These are phyloP conservation scores for Brassica juncea DNA, from an alignment of 345 rosid species.

Conservation along the genomic window DNA sequence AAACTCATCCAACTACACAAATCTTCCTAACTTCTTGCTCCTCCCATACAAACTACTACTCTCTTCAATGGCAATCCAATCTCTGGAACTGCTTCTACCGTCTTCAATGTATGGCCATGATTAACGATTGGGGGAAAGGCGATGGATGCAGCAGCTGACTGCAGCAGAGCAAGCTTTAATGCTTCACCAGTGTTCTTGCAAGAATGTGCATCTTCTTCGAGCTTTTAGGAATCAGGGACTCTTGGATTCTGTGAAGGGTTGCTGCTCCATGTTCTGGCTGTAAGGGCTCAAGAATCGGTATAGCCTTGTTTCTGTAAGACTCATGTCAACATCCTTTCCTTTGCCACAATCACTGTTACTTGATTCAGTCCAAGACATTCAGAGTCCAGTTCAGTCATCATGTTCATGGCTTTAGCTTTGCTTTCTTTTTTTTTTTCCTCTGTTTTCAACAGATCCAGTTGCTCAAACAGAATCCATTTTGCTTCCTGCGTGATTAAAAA, in stretches of 20 bases:
- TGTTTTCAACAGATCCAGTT: conserved; percentile 52
- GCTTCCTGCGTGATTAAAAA: conserved; percentile 54
- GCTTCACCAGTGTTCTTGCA: conserved; percentile 28
- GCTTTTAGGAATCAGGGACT: not conserved
- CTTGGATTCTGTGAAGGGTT: conserved; percentile 17
- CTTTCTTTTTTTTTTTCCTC: conserved; percentile 57
- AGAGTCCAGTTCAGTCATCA: conserved; percentile 36
- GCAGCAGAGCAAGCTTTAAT: conserved; percentile 24
- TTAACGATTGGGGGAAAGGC: conserved; percentile 7
- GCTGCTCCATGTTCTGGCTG: conserved; percentile 14
- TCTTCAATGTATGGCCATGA: conserved; percentile 8
- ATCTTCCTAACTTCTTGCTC: not conserved
- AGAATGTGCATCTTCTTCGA: not conserved
- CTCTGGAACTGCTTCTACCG: conserved; percentile 2
- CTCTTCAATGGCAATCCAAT: no score
- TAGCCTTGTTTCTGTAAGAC: conserved; percentile 36
- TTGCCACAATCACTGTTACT: conserved; percentile 52
- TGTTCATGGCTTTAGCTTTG: conserved; percentile 44
- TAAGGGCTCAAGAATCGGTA: not conserved
- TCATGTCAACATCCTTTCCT: conserved; percentile 56
- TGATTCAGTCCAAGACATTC: conserved; percentile 42
- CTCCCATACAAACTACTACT: no score
- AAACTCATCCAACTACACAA: not conserved
- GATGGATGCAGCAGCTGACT: conserved; percentile 10
- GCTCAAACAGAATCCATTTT: conserved; percentile 48